Base-by-base conservation (phyloP, 768 basidiomycete genomes). In the Suillus sp. region DNA sequence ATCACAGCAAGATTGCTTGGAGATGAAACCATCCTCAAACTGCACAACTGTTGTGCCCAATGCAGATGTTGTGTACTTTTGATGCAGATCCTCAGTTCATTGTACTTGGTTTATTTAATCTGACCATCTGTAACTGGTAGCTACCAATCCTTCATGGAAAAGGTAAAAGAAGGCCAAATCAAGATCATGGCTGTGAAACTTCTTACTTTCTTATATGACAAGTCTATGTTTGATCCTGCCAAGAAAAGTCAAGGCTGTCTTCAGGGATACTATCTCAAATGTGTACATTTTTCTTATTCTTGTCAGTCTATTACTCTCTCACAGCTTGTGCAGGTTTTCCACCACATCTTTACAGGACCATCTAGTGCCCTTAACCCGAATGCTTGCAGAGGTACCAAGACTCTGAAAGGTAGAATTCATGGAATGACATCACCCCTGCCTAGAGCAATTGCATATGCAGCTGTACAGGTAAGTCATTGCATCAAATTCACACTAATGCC, bases 321-420 rank as follows among this genome's bases (percentile, higher is more conserved):
- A 20, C 40, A 42, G 7, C 40, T 42, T 42, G 40, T 0, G 40
- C 40, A 60, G 59, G 48, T 47, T 27, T 60, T 30, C 30, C 59
- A 18, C 25, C 59, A 60, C 27, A 60, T 60, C 1, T 60, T 60
- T n/a, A 60, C 59, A 43, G 59, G 59, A 34, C 42, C 59, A 22
- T 34, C n/a, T 9, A 45, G 30, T 34, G 43, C 59, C 32, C 48
- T 60, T 34, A 35, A 47, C 16, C 40, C 6, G 6, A 60, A 60
- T 42, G 48, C 40, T 22, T 10, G 18, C 20, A 4, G 42, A 25
- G 59, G 43, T 30, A 40, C 59, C 3, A 60, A 60, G 40, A 30
- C 43, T 13, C 25, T 43, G 0, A 60, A 60, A 27, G 59, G 59
- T 5, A 11, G 59, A 30, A 30, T 60, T 27, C 59, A 60, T 35